Conservation (phyloP, 306 rosid species). For the Medicago truncatula region DNA sequence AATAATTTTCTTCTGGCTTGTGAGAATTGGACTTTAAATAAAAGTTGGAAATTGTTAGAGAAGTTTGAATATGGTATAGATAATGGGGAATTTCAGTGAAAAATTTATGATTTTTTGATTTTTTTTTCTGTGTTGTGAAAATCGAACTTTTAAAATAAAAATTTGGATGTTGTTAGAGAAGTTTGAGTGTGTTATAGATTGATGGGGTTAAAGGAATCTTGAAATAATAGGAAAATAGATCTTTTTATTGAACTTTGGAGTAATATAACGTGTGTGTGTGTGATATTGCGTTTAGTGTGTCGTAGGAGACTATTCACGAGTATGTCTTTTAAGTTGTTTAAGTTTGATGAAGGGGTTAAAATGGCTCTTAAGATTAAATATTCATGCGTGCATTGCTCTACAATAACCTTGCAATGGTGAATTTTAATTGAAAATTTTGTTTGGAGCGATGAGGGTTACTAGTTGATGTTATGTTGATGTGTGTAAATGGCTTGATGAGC, state of each 20-base stretch:
- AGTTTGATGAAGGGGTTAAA: background rate
- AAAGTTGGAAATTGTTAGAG: slow-evolving; percentile 29
- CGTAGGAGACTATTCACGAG: background rate
- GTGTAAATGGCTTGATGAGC: slow-evolving; percentile 9
- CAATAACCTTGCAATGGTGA: slow-evolving; percentile 26
- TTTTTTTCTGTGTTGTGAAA: background rate
- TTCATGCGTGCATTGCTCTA: slow-evolving; percentile 4
- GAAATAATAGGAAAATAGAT: slow-evolving; percentile 4
- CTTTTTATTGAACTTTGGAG: slow-evolving; percentile 6
- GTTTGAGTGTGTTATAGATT: slow-evolving; percentile 12
- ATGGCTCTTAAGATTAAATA: no score
- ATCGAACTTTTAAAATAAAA: slow-evolving; percentile 3
- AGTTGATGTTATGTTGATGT: slow-evolving; percentile 32
- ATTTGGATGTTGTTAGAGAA: slow-evolving; percentile 31
- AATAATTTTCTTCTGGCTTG: background rate
- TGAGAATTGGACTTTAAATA: slow-evolving; percentile 19
- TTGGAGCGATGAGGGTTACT: background rate
- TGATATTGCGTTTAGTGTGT: no score
- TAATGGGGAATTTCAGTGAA: slow-evolving; percentile 9
- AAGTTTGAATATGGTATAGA: slow-evolving; percentile 14
- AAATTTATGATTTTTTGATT: background rate
- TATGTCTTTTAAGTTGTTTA: background rate
- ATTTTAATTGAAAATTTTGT: background rate
- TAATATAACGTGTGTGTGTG: background rate
- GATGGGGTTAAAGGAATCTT: background rate